Base-by-base conservation (phyloP, 2,329 filamentous ascomycete species). In the Hypoxylon sp. region DNA sequence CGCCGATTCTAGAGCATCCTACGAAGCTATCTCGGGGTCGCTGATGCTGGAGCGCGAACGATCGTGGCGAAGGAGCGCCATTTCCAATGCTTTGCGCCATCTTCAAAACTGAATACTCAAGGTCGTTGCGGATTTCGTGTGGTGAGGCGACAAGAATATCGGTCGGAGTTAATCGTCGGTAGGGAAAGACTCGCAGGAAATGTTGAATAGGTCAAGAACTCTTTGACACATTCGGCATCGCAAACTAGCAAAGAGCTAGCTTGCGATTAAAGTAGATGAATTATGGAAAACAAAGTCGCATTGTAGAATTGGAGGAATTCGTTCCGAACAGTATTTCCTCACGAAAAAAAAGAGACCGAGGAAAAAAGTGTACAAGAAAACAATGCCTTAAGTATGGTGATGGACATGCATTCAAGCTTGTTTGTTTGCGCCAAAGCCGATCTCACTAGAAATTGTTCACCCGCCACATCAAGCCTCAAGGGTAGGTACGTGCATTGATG, bases 1-100 rank as follows among this genome's bases (percentile, higher is more conserved):
- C 91, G 73, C 84, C 83, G 72, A 97, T 94, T 75, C 88, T 89
- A 52, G 94, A 96, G 83, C 95, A 98, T 68, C 96, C 96, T 58
- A 85, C 84, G 79, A 97, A 99, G 71, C 87, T 90, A 65, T 80
- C 81, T 75, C 81, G 83, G 51, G 83, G 84, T 65, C 86, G 86
- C 77, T 83, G 80, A 75, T 89, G 85, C 57, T 83, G 83, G n/a
- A 84, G 77, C 36, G 88, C 87, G 77, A 88, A 89, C 6, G 84
- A 81, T 68, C 84, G 82, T 51, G 87, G 87, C 65, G 87, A 88
- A 50, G 80, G 79, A 74, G 82, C 82, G 56, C 71, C 75, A 67
- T 68, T 73, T 46, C 72, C 72, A 41, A 57, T 59, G 25, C 23
- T 62, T 25, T 60, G 63, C 21, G 70, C 61, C 58, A 72, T 70